These are phyloP conservation scores for Starmerella kuoi DNA, from an alignment of 805 yeast species.

Conservation along the genomic window DNA sequence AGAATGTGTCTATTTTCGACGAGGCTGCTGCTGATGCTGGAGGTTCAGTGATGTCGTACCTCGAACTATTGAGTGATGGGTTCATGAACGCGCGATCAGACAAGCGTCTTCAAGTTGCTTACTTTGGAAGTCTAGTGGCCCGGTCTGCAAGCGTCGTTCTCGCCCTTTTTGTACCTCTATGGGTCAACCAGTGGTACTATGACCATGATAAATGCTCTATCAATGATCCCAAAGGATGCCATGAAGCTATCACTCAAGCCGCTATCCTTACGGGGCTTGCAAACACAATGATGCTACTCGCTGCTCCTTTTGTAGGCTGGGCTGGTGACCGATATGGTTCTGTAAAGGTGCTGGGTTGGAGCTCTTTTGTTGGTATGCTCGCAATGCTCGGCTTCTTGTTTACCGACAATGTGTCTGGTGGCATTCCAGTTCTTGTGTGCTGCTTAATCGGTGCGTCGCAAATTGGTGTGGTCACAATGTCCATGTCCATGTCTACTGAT, in stretches of 20 bases:
- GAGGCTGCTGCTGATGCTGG: conserved; percentile 26
- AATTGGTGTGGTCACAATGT: conserved; percentile 48
- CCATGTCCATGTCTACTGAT: conserved; percentile 49
- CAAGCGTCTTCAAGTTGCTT: conserved; percentile 42
- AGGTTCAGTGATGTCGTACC: conserved; percentile 27
- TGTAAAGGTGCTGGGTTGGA: conserved; percentile 28
- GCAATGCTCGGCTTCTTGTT: conserved; percentile 20
- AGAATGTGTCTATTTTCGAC: conserved; percentile 22
- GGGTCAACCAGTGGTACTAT: conserved; percentile 45
- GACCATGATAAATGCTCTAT: conserved; percentile 39
- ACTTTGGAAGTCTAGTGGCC: conserved; percentile 49
- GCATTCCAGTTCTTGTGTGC: conserved; percentile 31
- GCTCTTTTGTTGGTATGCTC: conserved; percentile 18
- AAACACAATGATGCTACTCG: conserved; percentile 43
- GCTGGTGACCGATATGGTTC: conserved; percentile 39
- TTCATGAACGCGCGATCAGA: conserved; percentile 36
- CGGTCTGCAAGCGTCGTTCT: conserved; percentile 49
- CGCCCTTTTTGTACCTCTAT: conserved; percentile 50
- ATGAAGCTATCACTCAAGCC: conserved; percentile 51
- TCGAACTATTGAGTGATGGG: conserved; percentile 37
- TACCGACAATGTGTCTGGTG: conserved; percentile 29
- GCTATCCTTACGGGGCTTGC: conserved; percentile 61
- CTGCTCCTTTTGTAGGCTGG: conserved; percentile 54
- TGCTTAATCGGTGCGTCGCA: conserved; percentile 47
- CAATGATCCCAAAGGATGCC: conserved; percentile 33